Evolutionary conservation across 2,329 filamentous ascomycete genomes (phyloP).

Genomic region (Nannizzia gypsea): DNA sequence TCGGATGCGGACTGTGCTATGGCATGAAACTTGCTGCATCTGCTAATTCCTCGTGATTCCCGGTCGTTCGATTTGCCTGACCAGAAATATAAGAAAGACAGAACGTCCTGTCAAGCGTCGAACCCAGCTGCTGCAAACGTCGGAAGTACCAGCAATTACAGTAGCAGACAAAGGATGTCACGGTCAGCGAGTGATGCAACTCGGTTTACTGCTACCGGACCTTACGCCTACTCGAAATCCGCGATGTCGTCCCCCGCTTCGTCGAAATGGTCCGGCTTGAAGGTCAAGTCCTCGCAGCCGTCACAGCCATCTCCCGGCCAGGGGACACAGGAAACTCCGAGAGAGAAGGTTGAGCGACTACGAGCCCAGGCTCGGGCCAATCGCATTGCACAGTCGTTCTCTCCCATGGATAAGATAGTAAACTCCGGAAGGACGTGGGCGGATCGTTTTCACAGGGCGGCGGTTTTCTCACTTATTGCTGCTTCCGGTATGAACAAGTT

Average conservation of each 20-base stretch:
- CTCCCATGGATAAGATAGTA: slow-evolving; percentile 44
- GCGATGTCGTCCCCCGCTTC: slow-evolving; percentile 19
- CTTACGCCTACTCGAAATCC: slow-evolving; percentile 35
- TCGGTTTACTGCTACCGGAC: slow-evolving; percentile 40
- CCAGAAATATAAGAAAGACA: no score
- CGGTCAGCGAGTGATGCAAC: slow-evolving; percentile 40
- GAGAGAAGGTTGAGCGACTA: slow-evolving; percentile 57
- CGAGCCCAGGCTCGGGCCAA: slow-evolving; percentile 57
- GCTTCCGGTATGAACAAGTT: slow-evolving; percentile 41
- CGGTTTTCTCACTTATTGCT: slow-evolving; percentile 49
- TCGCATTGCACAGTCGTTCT: slow-evolving; percentile 48
- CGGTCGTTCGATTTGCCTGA: neutral
- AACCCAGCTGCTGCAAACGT: no score
- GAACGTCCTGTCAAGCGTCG: no score
- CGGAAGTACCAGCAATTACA: neutral
- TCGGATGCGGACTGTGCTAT: neutral
- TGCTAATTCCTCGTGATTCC: neutral
- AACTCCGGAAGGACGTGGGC: slow-evolving; percentile 44
- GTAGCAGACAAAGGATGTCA: slow-evolving; percentile 25
- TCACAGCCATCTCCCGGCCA: slow-evolving; percentile 8
- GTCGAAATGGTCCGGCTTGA: slow-evolving; percentile 14
- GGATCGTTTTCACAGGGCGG: slow-evolving; percentile 49
- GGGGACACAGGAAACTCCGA: slow-evolving; percentile 46
- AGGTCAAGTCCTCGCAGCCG: slow-evolving; percentile 12
- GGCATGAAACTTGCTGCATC: neutral